These are phyloP conservation scores for Cladosporium phlei DNA, from an alignment of 2,329 filamentous ascomycete species.

Conservation along the genomic window DNA sequence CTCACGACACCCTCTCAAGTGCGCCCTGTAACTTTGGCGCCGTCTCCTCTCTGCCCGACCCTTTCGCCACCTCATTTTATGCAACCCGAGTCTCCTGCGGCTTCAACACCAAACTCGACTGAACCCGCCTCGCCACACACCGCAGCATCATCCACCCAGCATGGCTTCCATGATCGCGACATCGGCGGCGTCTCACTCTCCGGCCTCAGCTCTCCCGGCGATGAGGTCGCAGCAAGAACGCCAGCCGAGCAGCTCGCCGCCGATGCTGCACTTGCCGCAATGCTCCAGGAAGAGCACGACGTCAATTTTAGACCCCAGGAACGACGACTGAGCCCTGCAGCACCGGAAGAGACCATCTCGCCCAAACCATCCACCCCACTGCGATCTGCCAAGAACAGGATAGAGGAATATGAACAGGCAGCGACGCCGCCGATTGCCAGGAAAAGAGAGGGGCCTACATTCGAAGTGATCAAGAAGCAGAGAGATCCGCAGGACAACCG, in stretches of 20 bases:
- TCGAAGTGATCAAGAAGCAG: conserved; percentile 49
- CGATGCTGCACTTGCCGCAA: conserved; percentile 26
- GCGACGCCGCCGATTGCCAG: conserved; percentile 32
- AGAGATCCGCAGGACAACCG: conserved; percentile 41
- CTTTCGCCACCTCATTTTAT: conserved; percentile 52
- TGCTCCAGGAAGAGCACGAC: conserved; percentile 20
- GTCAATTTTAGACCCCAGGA: conserved; percentile 9
- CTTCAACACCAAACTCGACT: conserved; percentile 42
- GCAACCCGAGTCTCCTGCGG: conserved; percentile 55
- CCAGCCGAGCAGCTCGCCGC: conserved; percentile 24
- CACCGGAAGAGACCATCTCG: conserved; percentile 3
- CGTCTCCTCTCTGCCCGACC: conserved; percentile 42
- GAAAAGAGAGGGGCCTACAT: conserved; percentile 43
- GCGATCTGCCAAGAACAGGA: conserved; percentile 45
- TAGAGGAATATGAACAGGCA: conserved; percentile 52
- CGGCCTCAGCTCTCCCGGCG: conserved; percentile 35
- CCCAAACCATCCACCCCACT: conserved; percentile 24
- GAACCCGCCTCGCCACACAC: conserved; percentile 36
- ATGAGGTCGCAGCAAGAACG: conserved; percentile 29
- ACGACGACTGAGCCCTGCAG: conserved; percentile 25
- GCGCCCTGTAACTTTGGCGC: conserved; percentile 41
- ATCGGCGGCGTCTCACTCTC: conserved; percentile 35
- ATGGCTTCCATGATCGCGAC: conserved; percentile 53
- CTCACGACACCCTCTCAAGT: neutral
- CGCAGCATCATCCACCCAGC: conserved; percentile 44